phyloP scores from a whole-genome alignment of 1,284 basidiomycete genomes.

The Ustilago hordei region DNA sequence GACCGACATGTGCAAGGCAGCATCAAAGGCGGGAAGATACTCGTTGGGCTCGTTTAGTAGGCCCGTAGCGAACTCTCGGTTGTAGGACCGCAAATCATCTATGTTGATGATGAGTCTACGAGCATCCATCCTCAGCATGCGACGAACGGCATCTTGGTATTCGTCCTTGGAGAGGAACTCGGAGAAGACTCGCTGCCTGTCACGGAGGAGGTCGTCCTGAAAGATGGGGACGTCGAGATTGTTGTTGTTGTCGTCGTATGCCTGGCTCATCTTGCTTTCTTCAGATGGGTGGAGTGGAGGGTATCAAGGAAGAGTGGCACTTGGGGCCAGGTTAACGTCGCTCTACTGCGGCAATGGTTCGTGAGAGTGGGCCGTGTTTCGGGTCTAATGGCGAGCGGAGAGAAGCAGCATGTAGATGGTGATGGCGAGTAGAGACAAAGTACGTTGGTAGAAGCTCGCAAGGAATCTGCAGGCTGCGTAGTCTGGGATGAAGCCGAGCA shows the following conservation, averaged over 20 bases:
- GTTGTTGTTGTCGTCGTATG: conserved; percentile 43
- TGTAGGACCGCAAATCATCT: conserved; percentile 94
- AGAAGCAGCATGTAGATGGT: not conserved
- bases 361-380: not conserved
- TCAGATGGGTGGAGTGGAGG: no score
- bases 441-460: not conserved
- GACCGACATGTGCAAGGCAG: conserved; percentile 82
- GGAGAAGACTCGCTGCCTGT: conserved; percentile 77
- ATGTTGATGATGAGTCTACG: conserved; percentile 94
- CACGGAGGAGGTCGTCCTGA: conserved; percentile 63
- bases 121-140: conserved; percentile 85
- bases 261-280: conserved; percentile 39
- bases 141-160: conserved; percentile 86
- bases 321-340: conserved; percentile 6
- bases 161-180: conserved; percentile 81
- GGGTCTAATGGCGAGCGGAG: not conserved
- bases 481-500: not conserved
- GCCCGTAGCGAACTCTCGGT: conserved; percentile 74
- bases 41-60: conserved; percentile 89
- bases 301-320: conserved; percentile 7
- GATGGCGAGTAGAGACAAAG: not conserved
- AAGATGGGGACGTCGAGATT: conserved; percentile 60
- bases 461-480: not conserved
- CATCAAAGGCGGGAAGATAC: conserved; percentile 91
- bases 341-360: not conserved